These are phyloP conservation scores for Blumeria graminis DNA, from an alignment of 2,329 filamentous ascomycete genomes.

Conservation along the genomic window DNA sequence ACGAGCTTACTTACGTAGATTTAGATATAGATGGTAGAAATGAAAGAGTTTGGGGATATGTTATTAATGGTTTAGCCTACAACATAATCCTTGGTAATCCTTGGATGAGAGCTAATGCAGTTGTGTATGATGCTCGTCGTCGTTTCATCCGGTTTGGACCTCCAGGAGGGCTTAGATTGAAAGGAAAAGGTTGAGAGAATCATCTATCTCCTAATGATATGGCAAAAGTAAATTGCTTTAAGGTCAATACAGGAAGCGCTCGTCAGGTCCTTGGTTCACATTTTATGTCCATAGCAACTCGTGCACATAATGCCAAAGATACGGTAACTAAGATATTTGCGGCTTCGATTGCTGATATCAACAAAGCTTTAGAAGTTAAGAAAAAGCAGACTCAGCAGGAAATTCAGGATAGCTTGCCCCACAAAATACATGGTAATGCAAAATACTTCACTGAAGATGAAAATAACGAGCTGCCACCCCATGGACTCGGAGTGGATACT, in stretches of 20 bases:
- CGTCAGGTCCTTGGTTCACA: not conserved
- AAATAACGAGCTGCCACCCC: not conserved
- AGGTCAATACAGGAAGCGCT: not conserved
- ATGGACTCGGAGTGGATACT: not conserved
- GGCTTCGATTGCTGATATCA: not conserved
- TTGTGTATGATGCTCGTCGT: not conserved
- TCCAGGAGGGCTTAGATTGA: too few relatives aligned
- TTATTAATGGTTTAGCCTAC: too few relatives aligned
- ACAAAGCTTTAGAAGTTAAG: not conserved
- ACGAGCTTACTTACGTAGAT: not conserved
- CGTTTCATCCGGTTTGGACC: not conserved
- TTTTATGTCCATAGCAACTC: not conserved
- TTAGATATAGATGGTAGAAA: not conserved
- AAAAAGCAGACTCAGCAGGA: not conserved
- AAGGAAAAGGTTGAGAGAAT: too few relatives aligned
- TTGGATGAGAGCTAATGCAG: not conserved
- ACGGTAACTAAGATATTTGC: not conserved
- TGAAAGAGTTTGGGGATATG: not conserved
- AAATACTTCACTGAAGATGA: not conserved
- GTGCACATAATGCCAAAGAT: not conserved
- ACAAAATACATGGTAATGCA: not conserved
- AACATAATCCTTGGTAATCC: too few relatives aligned
- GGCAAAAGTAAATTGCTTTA: not conserved
- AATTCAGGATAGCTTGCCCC: not conserved
- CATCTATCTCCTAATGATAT: not conserved